Conservation (phyloP, 1,284 basidiomycete genomes). For the Ustilago hordei region DNA sequence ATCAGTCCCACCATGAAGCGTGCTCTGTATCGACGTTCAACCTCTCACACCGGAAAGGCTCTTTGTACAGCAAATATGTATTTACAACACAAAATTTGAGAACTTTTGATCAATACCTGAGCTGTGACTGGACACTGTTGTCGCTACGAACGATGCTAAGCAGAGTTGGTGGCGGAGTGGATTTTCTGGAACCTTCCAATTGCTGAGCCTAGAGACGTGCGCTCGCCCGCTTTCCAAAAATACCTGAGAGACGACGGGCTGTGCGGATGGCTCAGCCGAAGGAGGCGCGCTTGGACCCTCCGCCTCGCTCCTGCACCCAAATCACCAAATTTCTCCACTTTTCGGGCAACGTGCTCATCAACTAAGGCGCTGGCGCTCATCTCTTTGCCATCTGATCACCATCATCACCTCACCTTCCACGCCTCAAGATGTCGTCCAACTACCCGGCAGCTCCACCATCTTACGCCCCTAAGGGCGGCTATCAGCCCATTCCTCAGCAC, state of each 20-base stretch:
- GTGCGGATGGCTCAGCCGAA: conserved; percentile 14
- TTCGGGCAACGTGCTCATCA: conserved; percentile 13
- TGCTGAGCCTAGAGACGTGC: not conserved
- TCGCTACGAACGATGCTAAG: not conserved
- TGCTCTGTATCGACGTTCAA: conserved; percentile 1
- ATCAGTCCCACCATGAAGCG: conserved; percentile 1
- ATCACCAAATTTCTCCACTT: conserved; percentile 11
- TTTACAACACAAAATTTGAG: not conserved
- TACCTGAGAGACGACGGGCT: not conserved
- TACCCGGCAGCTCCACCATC: conserved; percentile 40
- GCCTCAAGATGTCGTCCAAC: conserved; percentile 24
- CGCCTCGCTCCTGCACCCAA: not conserved
- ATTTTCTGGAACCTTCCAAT: conserved; percentile 14
- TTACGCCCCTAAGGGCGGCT: conserved; percentile 40
- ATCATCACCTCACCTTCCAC: not conserved
- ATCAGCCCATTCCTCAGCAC: conserved; percentile 35
- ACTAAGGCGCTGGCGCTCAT: not conserved
- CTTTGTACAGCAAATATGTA: conserved; percentile 19
- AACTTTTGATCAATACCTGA: not conserved
- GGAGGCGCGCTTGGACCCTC: not conserved
- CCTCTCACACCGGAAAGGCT: conserved; percentile 4
- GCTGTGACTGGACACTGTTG: not conserved
- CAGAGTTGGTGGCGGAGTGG: conserved; percentile 1
- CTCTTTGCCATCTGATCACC: not conserved
- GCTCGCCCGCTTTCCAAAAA: conserved; percentile 1